A percentile compares a stretch with the other conserved stretches of the same genome.
These are phyloP conservation scores for Capsella bursapastoris DNA, from an alignment of 345 rosid genomes.

Conservation along the genomic window DNA sequence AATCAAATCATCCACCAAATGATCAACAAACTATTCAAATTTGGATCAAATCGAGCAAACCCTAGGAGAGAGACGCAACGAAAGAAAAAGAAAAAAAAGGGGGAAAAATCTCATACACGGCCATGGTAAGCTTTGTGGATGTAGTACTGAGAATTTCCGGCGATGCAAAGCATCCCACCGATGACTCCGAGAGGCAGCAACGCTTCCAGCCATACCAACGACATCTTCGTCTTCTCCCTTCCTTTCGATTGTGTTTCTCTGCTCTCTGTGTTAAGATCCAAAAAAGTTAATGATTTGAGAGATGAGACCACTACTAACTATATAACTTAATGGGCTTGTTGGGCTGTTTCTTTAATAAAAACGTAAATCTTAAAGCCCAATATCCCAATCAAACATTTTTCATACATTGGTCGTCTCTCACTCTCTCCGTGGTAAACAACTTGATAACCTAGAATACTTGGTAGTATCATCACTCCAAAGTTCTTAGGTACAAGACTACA, in stretches of 20 bases:
- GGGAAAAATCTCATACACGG: slow-evolving; percentile 52
- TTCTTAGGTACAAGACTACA: slow-evolving; percentile 10
- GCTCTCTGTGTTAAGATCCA: slow-evolving; percentile 15
- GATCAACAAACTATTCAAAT: not conserved
- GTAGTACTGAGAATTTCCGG: slow-evolving; percentile 87
- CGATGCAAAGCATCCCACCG: slow-evolving; percentile 84
- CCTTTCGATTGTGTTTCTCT: slow-evolving; percentile 21
- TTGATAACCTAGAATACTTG: slow-evolving; percentile 6
- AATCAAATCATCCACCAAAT: slow-evolving; percentile 20
- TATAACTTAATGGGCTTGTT: not conserved
- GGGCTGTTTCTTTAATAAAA: not conserved
- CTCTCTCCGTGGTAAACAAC: slow-evolving; percentile 25
- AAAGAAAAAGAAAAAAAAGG: not conserved
- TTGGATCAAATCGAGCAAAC: slow-evolving; percentile 4
- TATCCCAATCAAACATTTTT: not conserved
- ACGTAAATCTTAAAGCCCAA: slow-evolving; percentile 24
- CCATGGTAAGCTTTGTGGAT: slow-evolving; percentile 94
- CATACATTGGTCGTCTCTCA: slow-evolving; percentile 7
- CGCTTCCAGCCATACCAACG: slow-evolving; percentile 81
- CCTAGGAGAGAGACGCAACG: not conserved
- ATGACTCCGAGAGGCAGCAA: slow-evolving; percentile 87
- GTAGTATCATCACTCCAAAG: not conserved
- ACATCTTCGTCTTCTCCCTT: slow-evolving; percentile 46
- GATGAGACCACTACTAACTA: not conserved
- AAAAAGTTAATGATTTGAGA: slow-evolving; percentile 22